Conservation (phyloP, 352 stramenopile genomes). For the Phytophthora aleatoria region DNA sequence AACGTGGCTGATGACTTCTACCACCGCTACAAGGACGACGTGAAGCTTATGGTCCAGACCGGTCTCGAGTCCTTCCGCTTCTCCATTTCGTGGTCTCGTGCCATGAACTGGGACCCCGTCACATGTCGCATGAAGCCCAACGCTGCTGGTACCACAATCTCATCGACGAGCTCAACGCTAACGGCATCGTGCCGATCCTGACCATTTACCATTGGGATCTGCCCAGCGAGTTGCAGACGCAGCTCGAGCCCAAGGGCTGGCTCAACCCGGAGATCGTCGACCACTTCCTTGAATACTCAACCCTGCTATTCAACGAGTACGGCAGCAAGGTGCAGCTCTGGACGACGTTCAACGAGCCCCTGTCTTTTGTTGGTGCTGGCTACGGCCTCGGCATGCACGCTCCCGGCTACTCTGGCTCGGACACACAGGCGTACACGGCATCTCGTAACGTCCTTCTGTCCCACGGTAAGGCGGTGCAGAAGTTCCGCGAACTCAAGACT, state of each 20-base stretch:
- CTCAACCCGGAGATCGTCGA: conserved; percentile 55
- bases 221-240: conserved; percentile 72
- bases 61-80: conserved; percentile 93
- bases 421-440: conserved; percentile 45
- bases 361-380: conserved; percentile 82
- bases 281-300: conserved; percentile 85
- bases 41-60: conserved; percentile 90
- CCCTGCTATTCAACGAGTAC: conserved; percentile 90
- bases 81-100: conserved; percentile 90
- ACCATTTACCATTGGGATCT: conserved; percentile 96
- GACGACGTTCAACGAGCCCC: conserved; percentile 96
- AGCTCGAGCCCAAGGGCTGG: conserved; percentile 55
- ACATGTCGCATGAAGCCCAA: conserved; percentile 56
- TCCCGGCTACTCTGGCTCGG: conserved; percentile 46
- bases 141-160: conserved; percentile 91
- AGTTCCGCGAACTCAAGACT: conserved; percentile 79
- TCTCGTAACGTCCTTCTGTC: conserved; percentile 91
- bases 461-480: conserved; percentile 85
- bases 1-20: conserved; percentile 94
- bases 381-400: conserved; percentile 76
- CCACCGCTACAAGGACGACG: conserved; percentile 89
- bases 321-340: conserved; percentile 92
- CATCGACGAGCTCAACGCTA: conserved; percentile 79
- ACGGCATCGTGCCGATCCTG: conserved; percentile 88
- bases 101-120: conserved; percentile 77